These are phyloP conservation scores for Citrus hindsii DNA, from an alignment of 345 rosid species.

Conservation along the genomic window DNA sequence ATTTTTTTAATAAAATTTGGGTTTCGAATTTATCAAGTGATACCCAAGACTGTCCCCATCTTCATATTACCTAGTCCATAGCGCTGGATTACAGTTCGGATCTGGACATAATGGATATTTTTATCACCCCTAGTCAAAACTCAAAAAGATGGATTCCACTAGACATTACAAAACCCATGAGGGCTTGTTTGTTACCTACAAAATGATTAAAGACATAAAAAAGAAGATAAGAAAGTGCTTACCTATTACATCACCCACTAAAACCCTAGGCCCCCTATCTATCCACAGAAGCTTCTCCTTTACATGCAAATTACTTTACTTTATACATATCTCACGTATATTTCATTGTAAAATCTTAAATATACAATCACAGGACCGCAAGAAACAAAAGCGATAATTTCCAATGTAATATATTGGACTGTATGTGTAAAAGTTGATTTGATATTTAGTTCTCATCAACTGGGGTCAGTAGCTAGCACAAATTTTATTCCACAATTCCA, in stretches of 20 bases:
- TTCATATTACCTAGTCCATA: accelerated
- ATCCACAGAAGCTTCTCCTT: neutral
- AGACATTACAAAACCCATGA: neutral
- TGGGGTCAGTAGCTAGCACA: neutral
- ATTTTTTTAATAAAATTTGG: accelerated
- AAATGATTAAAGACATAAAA: neutral
- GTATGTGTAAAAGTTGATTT: neutral
- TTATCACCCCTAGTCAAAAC: neutral
- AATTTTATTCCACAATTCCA: neutral
- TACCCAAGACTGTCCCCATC: no score
- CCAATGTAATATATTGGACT: no score
- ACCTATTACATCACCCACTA: neutral
- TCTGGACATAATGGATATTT: accelerated
- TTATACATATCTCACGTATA: neutral
- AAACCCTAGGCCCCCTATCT: neutral
- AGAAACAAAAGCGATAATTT: no score
- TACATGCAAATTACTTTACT: neutral
- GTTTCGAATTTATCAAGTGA: accelerated
- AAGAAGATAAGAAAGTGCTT: neutral
- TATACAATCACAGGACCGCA: neutral
- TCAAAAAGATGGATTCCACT: constrained; percentile 12
- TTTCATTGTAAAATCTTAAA: neutral
- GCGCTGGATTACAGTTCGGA: accelerated
- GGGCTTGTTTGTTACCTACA: neutral
- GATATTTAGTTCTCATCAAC: constrained; percentile 15